Evolutionary conservation across 495 filamentous ascomycete genomes (phyloP), one percentile per base, ranked within the genome.

Genomic region (Mycothermus thermophilus): DNA sequence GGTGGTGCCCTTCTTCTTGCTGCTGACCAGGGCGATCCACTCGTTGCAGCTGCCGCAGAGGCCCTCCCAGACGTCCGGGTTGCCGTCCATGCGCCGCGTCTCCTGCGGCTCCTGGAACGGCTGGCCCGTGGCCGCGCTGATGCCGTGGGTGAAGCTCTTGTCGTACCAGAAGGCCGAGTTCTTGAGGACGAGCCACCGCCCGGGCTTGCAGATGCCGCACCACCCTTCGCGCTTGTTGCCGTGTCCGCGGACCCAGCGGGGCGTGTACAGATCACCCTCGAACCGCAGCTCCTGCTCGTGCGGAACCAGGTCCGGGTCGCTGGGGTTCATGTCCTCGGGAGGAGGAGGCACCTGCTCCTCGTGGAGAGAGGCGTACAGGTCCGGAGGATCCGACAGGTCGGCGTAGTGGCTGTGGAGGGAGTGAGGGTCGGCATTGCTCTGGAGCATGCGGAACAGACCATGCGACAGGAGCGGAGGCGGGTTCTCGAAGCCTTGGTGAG

Each of bases 81-180:
- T 83, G n/a, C 77, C 76, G 49, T 83, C 77, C 67, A 80, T 82
- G 31, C 79, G 59, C 19, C 80, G 60, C 13, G 74, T 79, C 48
- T 80, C 69, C 43, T 74, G 67, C 3, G 80, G 80, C 42, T 77
- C 77, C 47, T 79, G 67, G 55, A 85, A 86, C 3, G 76, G 67
- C 38, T 62, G 70, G 7, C 80, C 81, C 10, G 79, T 84, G 14
- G 77, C 77, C 18, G 79, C 79, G 48, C 79, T 81, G 47, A 86
- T 81, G 21, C 80, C 80, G 37, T 85, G 81, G 2, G 76, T 80
- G 51, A 85, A 86, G 37, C 70, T 77, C 54, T 84, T 86, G 59
- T 86, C 80, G 51, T 86, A 86, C 80, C 80, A 86, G 56, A 80
- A 86, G 8, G 80, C 80, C 38, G 75, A 80, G 54, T 85, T 86